Base-by-base conservation (phyloP, 495 filamentous ascomycete genomes). In the Penicillium herquei region DNA sequence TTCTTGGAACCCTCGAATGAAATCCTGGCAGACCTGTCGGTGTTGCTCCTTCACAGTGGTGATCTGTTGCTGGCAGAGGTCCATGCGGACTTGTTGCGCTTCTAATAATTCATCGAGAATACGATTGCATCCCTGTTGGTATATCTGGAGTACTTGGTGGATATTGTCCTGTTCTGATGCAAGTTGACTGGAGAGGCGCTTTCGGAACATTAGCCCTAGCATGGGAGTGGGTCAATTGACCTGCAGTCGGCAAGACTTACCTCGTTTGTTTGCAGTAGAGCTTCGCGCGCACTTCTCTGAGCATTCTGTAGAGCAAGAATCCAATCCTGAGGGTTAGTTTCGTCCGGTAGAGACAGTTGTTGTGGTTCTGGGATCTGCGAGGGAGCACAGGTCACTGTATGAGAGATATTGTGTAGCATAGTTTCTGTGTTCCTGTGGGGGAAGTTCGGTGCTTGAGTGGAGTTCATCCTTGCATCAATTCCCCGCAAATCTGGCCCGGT, bases 61-160 rank as follows among this genome's bases (percentile, higher is more conserved):
- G 58, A 72, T 68, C 50, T 74, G 69, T 47, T 72, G 62, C 21
- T 57, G 53, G 34, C 70, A 71, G 11, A 74, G 17, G 37, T 57
- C 55, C 49, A 74, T 68, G 3, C 70, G 66, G 34, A 58, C 62
- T 49, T 69, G 58, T 10, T 76, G 73, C 8, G 64, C 68, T 30
- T 59, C 47, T 50, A 65, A 64, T 9, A 76, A 52, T 39, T 65
- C 62, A 44, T 72, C 67, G n/a, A 76, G 62, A 14, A 70, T 66
- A 8, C 43, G 58, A 56, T 70, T 40, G 51, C 73, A 74, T 21
- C 68, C 65, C 45, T 65, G 49, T 30, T 61, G 71, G 51, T 68
- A 74, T 16, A 54, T 59, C 12, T 70, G 65, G 32, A 76, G 44
- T 8, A 71, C 62, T 14, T 64, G 45, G 5, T 40, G 58, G 10